Evolutionary conservation across 768 basidiomycete genomes (phyloP).

Genomic region (Leccinum pellstonianum): DNA sequence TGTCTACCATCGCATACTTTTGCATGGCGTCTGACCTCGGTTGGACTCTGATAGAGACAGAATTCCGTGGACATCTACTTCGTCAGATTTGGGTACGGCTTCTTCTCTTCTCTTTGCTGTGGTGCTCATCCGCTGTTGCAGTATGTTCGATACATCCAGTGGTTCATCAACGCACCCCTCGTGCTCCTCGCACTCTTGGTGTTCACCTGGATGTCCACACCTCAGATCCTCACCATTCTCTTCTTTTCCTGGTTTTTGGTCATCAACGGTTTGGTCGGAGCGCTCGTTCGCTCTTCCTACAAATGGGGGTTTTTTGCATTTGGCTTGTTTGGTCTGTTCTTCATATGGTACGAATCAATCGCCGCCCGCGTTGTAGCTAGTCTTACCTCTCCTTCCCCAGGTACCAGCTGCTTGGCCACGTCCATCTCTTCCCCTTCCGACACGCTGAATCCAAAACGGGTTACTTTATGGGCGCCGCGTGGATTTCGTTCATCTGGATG

Average conservation of each 20-base stretch:
- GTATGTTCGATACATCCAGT: slow-evolving; percentile 56
- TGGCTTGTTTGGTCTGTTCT: slow-evolving; percentile 46
- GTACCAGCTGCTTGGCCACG: slow-evolving; percentile 31
- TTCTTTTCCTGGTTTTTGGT: slow-evolving; percentile 47
- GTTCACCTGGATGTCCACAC: slow-evolving; percentile 46
- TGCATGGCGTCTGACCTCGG: slow-evolving; percentile 59
- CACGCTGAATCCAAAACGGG: slow-evolving; percentile 23
- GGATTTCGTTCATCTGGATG: slow-evolving; percentile 54
- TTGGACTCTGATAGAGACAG: slow-evolving; percentile 40
- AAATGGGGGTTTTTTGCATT: slow-evolving; percentile 55
- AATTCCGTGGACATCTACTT: slow-evolving; percentile 32
- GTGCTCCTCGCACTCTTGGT: slow-evolving; percentile 47
- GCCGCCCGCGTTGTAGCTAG: neutral
- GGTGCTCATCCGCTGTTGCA: slow-evolving; percentile 11
- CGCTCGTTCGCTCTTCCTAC: slow-evolving; percentile 48
- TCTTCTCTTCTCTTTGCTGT: accelerated
- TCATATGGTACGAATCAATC: slow-evolving; percentile 43
- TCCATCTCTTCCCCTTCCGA: slow-evolving; percentile 27
- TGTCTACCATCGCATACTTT: slow-evolving; percentile 47
- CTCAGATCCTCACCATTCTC: slow-evolving; percentile 41
- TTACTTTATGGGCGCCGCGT: slow-evolving; percentile 37
- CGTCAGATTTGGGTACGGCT: slow-evolving; percentile 45
- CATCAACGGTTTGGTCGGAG: slow-evolving; percentile 47
- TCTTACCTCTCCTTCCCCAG: slow-evolving; percentile 15
- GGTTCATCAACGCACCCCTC: slow-evolving; percentile 55